Conservation (phyloP, 2,329 filamentous ascomycete genomes). For the Apiospora pterosperma region DNA sequence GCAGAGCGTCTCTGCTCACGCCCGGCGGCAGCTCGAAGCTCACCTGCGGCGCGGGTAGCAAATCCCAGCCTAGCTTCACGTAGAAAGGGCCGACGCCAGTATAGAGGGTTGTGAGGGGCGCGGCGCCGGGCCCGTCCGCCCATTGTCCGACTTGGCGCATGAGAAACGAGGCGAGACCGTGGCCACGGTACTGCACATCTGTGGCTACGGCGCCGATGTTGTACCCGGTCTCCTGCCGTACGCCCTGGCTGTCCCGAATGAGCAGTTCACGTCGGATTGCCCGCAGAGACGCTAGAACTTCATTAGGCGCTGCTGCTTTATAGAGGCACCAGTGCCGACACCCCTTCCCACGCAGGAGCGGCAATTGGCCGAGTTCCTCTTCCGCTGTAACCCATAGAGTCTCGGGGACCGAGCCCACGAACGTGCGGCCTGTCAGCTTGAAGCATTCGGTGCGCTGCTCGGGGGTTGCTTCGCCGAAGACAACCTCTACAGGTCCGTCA, state of each 20-base stretch:
- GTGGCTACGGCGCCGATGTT: background rate
- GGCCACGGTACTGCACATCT: background rate
- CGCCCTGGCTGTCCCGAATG: background rate
- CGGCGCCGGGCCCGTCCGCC: slow-evolving; percentile 1
- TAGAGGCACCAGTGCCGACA: slow-evolving; percentile 2
- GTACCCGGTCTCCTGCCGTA: background rate
- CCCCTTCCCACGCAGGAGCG: background rate
- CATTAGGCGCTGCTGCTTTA: background rate
- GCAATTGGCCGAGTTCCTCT: background rate
- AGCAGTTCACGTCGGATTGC: background rate
- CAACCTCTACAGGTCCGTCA: background rate
- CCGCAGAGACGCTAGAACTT: background rate
- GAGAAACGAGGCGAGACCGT: background rate
- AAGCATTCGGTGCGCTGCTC: background rate
- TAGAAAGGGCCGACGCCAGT: background rate
- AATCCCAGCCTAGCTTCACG: background rate
- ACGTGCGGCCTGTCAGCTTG: background rate
- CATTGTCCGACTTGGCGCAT: background rate
- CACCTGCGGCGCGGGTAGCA: background rate
- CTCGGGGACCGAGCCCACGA: background rate
- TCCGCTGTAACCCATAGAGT: background rate
- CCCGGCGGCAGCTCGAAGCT: background rate
- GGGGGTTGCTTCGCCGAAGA: background rate
- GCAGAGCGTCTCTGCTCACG: background rate
- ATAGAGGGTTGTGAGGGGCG: background rate